Base-by-base conservation (phyloP, 805 yeast species). In the Myxozyma mucilagina region DNA sequence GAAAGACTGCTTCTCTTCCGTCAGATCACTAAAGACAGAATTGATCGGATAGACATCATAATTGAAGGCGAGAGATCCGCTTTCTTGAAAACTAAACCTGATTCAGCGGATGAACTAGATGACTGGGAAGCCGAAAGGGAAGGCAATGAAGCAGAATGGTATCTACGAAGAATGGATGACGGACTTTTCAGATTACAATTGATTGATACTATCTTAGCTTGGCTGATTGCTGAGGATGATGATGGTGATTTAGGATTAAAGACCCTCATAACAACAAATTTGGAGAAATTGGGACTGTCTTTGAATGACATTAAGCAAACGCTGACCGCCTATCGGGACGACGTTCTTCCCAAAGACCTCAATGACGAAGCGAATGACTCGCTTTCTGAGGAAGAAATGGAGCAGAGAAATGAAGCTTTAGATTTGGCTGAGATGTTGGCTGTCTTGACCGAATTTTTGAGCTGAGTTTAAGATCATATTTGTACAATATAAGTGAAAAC, bases 141-240 rank as follows among this genome's bases (percentile, higher is more conserved):
- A 43, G 65, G 52, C n/a, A 47, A 57, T 11, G 62, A 60, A 29
- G 59, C 65, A 11, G 68, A 59, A 36, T 64, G 64, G 65, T 67
- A 60, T 52, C 45, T 67, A 11, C 60, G 43, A 20, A 59, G 63
- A 39, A 51, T 57, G 38, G 68, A 64, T 18, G 59, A 56, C 7
- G 70, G 70, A 10, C 52, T 61, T 13, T 55, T 44, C 38, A 29
- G 63, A 11, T 47, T 66, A 38, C 69, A 67, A 47, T 49, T 60
- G 41, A 51, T 67, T 8, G 66, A 61, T 44, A 45, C 49, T 11
- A 49, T 67, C 3, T 24, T 67, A n/a, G 65, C 63, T 1, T 67
- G 70, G 70, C 47, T 67, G 32, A 48, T 58, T 14, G 68, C 65
- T 7, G 69, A 67, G 34, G 69, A 67, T 43, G 63, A 63, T 35